These are phyloP conservation scores for Podila verticillata DNA, from an alignment of 192 early-diverging fungal species.

Conservation along the genomic window DNA sequence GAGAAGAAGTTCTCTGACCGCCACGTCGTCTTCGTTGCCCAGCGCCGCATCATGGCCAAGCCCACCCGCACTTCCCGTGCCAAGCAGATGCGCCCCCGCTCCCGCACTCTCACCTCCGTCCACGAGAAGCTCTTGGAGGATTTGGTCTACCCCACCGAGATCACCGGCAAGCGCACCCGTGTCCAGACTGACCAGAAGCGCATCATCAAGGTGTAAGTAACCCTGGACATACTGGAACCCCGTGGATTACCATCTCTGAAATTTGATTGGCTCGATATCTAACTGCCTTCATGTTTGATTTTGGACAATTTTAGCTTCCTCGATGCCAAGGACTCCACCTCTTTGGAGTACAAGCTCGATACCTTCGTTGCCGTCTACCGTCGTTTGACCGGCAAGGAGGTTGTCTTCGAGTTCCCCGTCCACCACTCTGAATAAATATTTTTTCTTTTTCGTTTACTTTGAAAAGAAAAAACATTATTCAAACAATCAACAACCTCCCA, in stretches of 20 bases:
- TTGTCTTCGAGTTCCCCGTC: constrained; percentile 96
- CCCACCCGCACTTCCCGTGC: constrained; percentile 90
- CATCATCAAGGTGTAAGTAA: constrained; percentile 90
- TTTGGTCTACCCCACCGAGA: constrained; percentile 98
- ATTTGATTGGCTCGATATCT: no score
- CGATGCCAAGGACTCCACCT: constrained; percentile 98
- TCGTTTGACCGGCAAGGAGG: constrained; percentile 97
- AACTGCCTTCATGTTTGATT: no score
- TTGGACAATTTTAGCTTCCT: constrained; percentile 69
- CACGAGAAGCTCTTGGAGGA: constrained; percentile 98
- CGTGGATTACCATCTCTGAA: no score
- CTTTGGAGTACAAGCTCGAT: constrained; percentile 98
- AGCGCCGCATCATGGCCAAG: constrained; percentile 96
- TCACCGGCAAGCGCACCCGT: constrained; percentile 98
- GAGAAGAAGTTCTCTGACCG: constrained; percentile 99
- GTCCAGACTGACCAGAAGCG: constrained; percentile 95
- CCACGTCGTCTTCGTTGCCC: constrained; percentile 92
- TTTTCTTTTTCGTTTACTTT: constrained; percentile 23
- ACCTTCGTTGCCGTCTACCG: constrained; percentile 97
- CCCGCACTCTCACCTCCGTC: constrained; percentile 95
- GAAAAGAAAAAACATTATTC: constrained; percentile 10
- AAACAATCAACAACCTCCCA: neutral
- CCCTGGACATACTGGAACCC: neutral
- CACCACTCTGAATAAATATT: constrained; percentile 56
- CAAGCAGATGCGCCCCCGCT: constrained; percentile 94